Percentiles rank a stretch among this genome's conserved stretches.
Conservation (phyloP, 2,329 filamentous ascomycete genomes). For the Fusarium algeriense region DNA sequence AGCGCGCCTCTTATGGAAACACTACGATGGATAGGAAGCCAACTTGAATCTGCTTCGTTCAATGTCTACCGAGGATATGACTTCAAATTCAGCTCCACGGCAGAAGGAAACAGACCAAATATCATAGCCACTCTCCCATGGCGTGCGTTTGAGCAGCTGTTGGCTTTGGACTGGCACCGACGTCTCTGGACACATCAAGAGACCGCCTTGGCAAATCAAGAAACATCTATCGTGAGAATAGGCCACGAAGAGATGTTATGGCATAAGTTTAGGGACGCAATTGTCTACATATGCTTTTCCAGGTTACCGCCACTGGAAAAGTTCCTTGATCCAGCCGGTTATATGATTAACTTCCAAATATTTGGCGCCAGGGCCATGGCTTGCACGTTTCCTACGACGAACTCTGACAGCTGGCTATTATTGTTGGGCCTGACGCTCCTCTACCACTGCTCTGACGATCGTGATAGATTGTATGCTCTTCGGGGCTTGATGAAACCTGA, state of each 20-base stretch:
- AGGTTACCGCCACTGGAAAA: too few species aligned
- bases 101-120: too few species aligned
- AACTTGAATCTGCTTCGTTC: not conserved
- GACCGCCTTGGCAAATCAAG: not conserved
- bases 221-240: not conserved
- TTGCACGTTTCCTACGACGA: too few species aligned
- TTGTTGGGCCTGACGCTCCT: not conserved
- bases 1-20: not conserved
- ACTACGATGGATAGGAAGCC: not conserved
- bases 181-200: not conserved
- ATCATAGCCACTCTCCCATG: too few species aligned
- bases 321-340: not conserved
- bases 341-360: not conserved
- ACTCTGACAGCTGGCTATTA: not conserved
- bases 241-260: not conserved
- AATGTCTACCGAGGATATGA: accelerated
- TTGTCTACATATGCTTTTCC: not conserved
- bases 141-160: accelerated
- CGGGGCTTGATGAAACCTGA: not conserved
- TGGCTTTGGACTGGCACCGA: not conserved
- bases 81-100: not conserved
- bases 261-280: not conserved
- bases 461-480: not conserved
- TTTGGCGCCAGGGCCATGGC: not conserved
- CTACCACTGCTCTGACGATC: not conserved